phyloP scores from a whole-genome alignment of 257 asterid genomes.

The Scutellaria barbata region DNA sequence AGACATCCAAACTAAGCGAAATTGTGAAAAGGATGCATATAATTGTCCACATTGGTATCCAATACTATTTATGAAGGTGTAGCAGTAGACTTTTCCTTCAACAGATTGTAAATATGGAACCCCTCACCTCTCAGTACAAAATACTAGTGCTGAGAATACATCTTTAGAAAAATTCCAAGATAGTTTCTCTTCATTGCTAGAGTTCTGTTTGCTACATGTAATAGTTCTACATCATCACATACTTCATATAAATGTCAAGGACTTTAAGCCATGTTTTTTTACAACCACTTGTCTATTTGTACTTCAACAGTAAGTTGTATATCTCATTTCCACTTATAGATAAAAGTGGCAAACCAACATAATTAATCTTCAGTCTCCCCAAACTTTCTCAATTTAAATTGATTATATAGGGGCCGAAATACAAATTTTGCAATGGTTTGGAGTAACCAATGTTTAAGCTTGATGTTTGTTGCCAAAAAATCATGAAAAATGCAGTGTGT shows the following conservation, averaged over 20 bases:
- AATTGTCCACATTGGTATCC: conserved; percentile 9
- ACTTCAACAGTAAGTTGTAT: not conserved
- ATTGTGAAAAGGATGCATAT: not conserved
- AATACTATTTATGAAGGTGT: not conserved
- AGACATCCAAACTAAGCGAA: not conserved
- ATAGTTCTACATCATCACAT: conserved; percentile 23
- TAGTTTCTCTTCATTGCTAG: not conserved
- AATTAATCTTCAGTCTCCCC: not conserved
- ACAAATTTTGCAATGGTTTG: conserved; percentile 18
- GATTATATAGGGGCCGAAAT: not conserved
- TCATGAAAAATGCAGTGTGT: conserved; percentile 1
- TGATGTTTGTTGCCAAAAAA: conserved; percentile 13
- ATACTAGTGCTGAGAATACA: not conserved
- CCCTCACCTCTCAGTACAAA: conserved; percentile 5
- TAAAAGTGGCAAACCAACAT: not conserved
- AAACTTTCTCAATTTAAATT: not conserved
- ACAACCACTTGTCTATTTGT: not conserved
- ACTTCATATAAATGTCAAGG: conserved; percentile 21
- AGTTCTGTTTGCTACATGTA: conserved; percentile 9
- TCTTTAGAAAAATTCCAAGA: not conserved
- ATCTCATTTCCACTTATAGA: not conserved
- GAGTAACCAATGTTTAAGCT: conserved; percentile 10
- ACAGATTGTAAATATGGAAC: not conserved
- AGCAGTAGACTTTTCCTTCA: conserved; percentile 1
- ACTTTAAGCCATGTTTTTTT: not conserved